These are phyloP conservation scores for Botrytis cinerea DNA, from an alignment of 2,329 filamentous ascomycete species.

Conservation along the genomic window DNA sequence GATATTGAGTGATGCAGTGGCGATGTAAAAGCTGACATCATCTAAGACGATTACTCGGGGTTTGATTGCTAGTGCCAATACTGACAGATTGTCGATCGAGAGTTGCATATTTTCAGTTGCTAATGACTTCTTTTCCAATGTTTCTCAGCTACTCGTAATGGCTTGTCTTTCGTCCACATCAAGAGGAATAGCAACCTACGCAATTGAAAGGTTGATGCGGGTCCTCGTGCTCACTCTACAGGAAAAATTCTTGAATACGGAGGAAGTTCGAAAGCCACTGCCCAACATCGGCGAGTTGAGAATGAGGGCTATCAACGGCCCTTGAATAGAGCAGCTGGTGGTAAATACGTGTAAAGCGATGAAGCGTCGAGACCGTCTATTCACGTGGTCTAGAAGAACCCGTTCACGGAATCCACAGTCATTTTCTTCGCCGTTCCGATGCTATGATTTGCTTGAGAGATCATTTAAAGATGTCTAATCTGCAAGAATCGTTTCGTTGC, in stretches of 20 bases:
- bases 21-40: neutral
- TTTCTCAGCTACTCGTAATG: fast-evolving
- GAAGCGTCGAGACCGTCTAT: fast-evolving
- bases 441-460: neutral
- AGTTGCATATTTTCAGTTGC: neutral
- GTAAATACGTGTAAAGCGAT: neutral
- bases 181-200: neutral
- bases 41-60: neutral
- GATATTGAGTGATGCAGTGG: neutral
- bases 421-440: neutral
- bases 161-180: neutral
- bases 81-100: neutral
- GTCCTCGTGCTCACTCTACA: neutral
- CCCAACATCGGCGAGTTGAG: neutral
- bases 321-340: neutral
- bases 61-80: neutral
- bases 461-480: neutral
- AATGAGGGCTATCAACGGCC: neutral
- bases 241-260: neutral
- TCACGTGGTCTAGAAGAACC: fast-evolving
- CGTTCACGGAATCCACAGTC: fast-evolving
- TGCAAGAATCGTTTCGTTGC: too few relatives aligned
- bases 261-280: neutral
- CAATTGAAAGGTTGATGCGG: fast-evolving
- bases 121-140: neutral